Evolutionary conservation across 371 early-diverging fungal genomes (phyloP), one percentile per base, ranked within the genome.

Genomic region (Mucor indicus): DNA sequence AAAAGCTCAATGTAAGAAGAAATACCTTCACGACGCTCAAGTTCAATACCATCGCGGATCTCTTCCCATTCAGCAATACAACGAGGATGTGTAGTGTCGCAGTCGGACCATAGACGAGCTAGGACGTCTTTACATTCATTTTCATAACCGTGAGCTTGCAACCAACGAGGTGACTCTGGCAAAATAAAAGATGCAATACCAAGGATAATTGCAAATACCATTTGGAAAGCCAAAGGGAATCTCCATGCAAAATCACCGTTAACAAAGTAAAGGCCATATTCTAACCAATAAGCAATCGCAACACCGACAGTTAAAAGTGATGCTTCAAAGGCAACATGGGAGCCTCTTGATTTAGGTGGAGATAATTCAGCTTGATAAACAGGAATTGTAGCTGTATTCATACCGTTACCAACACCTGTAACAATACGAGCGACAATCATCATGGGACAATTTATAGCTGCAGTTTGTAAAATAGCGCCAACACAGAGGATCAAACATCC

Each of bases 151-250:
- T 77, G 68, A 35, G 68, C 58, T 35, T 74, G 48, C 13, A 81
- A 48, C 81, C 81, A 81, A 57, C 81, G 78, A 24, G 81, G 80
- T 5, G 81, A 67, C 44, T 77, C 79, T 12, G 82, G 82, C 5
- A 81, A 64, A 41, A 79, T 38, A 21, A 70, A 62, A 13, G 64
- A 50, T 40, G 70, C 79, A 31, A 53, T 27, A 35, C 69, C 48
- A 32, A 81, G 64, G 25, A 77, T 33, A 22, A 70, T 55, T 9
- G 75, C 75, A 48, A 75, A 78, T 35, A 75, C 22, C 41, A 53
- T 61, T 53, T 79, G 81, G 49, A 75, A 64, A 25, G 70, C 71
- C 29, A 77, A 53, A 16, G 81, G 80, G 52, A 80, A 62, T 20
- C 72, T 66, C 79, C 79, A 80, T 3, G 65, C 63, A 44, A 78